Evolutionary conservation across 1,284 basidiomycete species (phyloP), one percentile per base, ranked within the genome.

Genomic region (Retiboletus flavoniger): DNA sequence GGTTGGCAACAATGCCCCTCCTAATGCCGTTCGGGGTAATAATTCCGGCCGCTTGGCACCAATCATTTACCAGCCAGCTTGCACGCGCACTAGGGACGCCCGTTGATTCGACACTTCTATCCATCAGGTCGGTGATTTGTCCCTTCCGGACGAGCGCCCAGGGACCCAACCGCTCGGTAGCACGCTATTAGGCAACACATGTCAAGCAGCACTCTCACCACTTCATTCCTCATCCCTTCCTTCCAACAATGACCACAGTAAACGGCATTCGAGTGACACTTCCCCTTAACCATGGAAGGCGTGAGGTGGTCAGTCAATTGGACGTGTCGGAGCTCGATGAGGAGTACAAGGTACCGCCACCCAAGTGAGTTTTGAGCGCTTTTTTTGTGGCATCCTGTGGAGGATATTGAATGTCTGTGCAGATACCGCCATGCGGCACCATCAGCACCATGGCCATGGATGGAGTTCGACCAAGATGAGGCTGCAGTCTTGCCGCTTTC

Each of bases 361-460:
- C 65, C 19, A 63, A 54, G 65, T 70, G 9, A 55, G 19, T n/a
- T 47, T 17, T 45, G 11, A 39, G 10, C 13, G 1, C n/a, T 29
- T 38, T 36, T 36, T 39, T 32, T 16, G 14, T 21, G 19, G 21
- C 14, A 5, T 28, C 3, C 6, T 24, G 21, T 19, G 16, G 32
- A 28, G 13, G 31, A 11, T 35, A 16, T 14, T 40, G 11, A 55
- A 17, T 14, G n/a, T 41, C n/a, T 42, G 6, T 34, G 4, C 28
- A 69, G 67, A 53, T 71, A 72, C 42, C 70, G 70, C 6, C 72
- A 74, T 45, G 71, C 72, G n/a, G 57, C 63, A 7, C 73, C 71
- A 2, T 74, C 71, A 1, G 73, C 66, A 14, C 73, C 71, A 35
- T 72, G 71, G 73, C 71, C 73, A 36, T 72, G 71, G 73, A 70